phyloP scores from a whole-genome alignment of 106 monocot species.

The Platanthera zijinensis region DNA sequence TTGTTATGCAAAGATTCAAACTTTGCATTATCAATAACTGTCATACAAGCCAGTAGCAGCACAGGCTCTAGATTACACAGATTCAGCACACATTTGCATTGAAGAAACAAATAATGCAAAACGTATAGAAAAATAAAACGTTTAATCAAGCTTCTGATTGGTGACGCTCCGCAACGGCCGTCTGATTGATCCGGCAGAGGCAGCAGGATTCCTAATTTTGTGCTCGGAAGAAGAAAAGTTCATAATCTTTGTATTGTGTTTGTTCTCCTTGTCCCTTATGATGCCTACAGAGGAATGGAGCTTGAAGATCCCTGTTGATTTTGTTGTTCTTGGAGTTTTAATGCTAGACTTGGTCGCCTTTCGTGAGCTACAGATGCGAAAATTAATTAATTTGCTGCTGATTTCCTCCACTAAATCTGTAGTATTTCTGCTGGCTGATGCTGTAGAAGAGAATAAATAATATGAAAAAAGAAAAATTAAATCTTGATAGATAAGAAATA shows the following conservation, averaged over 20 bases:
- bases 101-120: not conserved
- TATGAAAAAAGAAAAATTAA: not conserved
- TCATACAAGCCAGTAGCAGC: not conserved
- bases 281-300: not conserved
- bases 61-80: not conserved
- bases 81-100: not conserved
- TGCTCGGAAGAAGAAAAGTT: not conserved
- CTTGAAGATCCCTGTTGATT: not conserved
- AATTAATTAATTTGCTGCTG: conserved; percentile 1
- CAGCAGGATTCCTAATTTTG: not conserved
- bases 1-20: not conserved
- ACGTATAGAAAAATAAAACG: not conserved
- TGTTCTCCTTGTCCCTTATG: conserved; percentile 17
- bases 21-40: not conserved
- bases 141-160: not conserved
- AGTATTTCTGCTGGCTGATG: not conserved
- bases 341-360: not conserved
- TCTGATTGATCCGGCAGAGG: not conserved
- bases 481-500: not conserved
- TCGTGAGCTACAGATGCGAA: conserved; percentile 8
- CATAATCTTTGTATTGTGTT: conserved; percentile 5
- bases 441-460: not conserved
- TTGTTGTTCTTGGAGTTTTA: not conserved
- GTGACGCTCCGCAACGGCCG: conserved; percentile 13
- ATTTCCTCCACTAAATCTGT: conserved; percentile 13